Evolutionary conservation across 192 early-diverging fungal genomes (phyloP), one percentile per base, ranked within the genome.

Genomic region (Backusella luteola): DNA sequence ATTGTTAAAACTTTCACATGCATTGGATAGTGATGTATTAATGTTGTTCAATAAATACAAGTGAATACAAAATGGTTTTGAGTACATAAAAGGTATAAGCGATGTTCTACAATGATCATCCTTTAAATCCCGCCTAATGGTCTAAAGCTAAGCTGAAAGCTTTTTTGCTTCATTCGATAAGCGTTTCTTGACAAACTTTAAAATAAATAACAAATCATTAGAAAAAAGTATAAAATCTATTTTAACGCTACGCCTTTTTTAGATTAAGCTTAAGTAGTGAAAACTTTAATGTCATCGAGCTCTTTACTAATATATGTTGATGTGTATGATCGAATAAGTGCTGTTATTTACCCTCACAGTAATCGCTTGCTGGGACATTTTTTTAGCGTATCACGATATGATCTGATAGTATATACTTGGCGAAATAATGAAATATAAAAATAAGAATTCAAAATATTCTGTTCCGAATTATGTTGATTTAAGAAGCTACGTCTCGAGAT

Each of bases 31-130:
- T 11, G 3, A 9, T 29, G 26, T 63, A 63, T 12, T 63, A 63
- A 3, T 63, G 26, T 63, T 63, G 26, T 29, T 63, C 56, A 63
- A 26, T 23, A 21, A 56, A 56, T 21, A 56, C 26, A 56, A 56
- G n/a, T 63, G 56, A 63, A 63, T 63, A 63, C 23, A 63, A 63
- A 63, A 23, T 63, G 56, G 4, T 26, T 53, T 63, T 63, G 56
- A 63, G 9, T 29, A 29, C 56, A 29, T 4, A 63, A 63, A 63
- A 29, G 26, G 56, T 29, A 26, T 26, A 29, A 63, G 14, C 23
- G 8, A 29, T 63, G 56, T 63, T 0, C 9, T 29, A 63, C 56
- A 63, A 2, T 12, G 21, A 4, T 29, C 7, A 11, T 29, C 1
- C 9, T 29, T 63, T 63, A 63, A 26, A 63, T 12, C 29, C 56